phyloP scores from a whole-genome alignment of 1,284 basidiomycete genomes.

The Ustilago curta region DNA sequence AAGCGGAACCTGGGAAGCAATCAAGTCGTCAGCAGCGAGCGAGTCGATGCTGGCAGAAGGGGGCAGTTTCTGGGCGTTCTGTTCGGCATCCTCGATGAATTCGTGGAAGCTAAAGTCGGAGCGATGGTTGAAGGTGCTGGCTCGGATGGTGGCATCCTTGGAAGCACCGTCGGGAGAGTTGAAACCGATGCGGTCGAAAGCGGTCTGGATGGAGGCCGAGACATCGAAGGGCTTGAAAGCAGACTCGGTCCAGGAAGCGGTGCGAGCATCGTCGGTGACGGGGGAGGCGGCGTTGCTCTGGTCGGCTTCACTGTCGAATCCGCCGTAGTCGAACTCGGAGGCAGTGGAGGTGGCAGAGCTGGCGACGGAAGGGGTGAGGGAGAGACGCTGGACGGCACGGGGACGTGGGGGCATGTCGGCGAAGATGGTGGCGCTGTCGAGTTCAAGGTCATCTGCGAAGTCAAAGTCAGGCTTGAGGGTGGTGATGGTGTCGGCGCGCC shows the following conservation, averaged over 20 bases:
- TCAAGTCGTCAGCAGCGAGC: slow-evolving; percentile 5
- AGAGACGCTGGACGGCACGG: slow-evolving; percentile 51
- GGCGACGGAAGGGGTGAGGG: slow-evolving; percentile 51
- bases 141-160: slow-evolving; percentile 15
- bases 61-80: slow-evolving; percentile 8
- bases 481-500: slow-evolving; percentile 53
- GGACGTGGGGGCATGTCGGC: slow-evolving; percentile 47
- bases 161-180: slow-evolving; percentile 28
- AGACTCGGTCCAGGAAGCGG: slow-evolving; percentile 23
- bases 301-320: slow-evolving; percentile 44
- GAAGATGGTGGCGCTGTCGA: slow-evolving; percentile 26
- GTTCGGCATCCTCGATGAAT: slow-evolving; percentile 54
- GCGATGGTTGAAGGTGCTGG: slow-evolving; percentile 14
- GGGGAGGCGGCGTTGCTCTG: slow-evolving; percentile 37
- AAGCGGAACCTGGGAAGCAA: slow-evolving; percentile 16
- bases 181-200: slow-evolving; percentile 43
- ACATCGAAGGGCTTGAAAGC: slow-evolving; percentile 23
- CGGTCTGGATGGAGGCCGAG: slow-evolving; percentile 36
- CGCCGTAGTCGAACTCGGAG: slow-evolving; percentile 52
- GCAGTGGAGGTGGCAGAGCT: slow-evolving; percentile 58
- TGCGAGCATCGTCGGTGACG: slow-evolving; percentile 26
- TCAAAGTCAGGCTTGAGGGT: slow-evolving; percentile 55
- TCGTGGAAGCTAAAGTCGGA: slow-evolving; percentile 57
- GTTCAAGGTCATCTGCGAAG: slow-evolving; percentile 24
- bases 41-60: slow-evolving; percentile 10